Evolutionary conservation across 768 basidiomycete species (phyloP).

Genomic region (Ephemerocybe angulata): DNA sequence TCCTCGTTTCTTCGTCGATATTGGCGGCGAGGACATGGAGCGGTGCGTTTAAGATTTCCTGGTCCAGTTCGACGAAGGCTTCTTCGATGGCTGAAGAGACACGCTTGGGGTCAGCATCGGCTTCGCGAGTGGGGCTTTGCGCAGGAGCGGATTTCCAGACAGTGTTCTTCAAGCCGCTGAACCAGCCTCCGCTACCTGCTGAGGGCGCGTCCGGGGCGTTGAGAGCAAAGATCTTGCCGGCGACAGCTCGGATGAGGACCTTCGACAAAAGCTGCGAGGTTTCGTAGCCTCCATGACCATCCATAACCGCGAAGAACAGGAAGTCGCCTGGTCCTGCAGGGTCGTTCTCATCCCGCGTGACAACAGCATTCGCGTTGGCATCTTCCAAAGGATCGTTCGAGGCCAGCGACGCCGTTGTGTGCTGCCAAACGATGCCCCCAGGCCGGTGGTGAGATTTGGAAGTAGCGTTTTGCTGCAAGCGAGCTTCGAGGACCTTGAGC

Average conservation of each 20-base stretch:
- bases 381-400: constrained; percentile 95
- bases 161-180: constrained; percentile 36
- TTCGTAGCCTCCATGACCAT: constrained; percentile 81
- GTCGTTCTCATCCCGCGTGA: constrained; percentile 60
- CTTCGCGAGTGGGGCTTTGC: constrained; percentile 20
- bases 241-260: constrained; percentile 80
- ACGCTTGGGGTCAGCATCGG: constrained; percentile 42
- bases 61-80: constrained; percentile 81
- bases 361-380: constrained; percentile 66
- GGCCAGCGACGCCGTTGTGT: constrained; percentile 72
- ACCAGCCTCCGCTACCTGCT: constrained; percentile 25
- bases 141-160: constrained; percentile 31
- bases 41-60: constrained; percentile 77
- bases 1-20: constrained; percentile 47
- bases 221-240: constrained; percentile 65
- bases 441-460: constrained; percentile 45
- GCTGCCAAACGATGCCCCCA: constrained; percentile 63
- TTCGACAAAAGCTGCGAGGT: constrained; percentile 84
- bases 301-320: constrained; percentile 86
- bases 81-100: constrained; percentile 66
- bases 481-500: constrained; percentile 49
- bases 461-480: constrained; percentile 53
- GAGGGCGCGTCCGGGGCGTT: constrained; percentile 30
- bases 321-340: constrained; percentile 63
- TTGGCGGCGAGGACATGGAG: constrained; percentile 63